Evolutionary conservation across 345 rosid genomes (phyloP), one percentile per base, ranked within the genome.

Genomic region (Gossypium stocksii): DNA sequence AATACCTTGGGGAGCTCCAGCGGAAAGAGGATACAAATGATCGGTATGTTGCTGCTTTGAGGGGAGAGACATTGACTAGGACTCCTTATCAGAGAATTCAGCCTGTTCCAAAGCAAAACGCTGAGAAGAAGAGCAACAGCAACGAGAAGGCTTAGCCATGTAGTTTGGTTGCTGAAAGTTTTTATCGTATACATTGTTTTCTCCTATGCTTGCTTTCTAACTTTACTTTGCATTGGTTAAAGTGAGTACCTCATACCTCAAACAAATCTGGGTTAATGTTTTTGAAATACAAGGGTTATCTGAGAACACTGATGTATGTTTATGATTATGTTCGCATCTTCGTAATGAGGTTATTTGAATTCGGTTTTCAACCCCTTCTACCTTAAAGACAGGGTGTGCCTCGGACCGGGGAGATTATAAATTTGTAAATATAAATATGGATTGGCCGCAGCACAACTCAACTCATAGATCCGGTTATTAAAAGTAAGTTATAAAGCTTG

Each of bases 11-110:
- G 56, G 98, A 94, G 85, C 83, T 94, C 76, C 85, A 92, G 84
- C 85, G 93, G 74, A 94, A 89, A 77, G 92, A 94, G 82, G 90
- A 94, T 75, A 94, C 98, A 9, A 94, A 92, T 54, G 96, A 94
- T 76, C 86, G 97, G 43, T 94, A 94, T 54, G 91, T 91, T 10
- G 98, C 98, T 75, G 98, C 97, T 51, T 71, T 94, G 48, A 86
- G 78, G 72, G 98, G 98, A 62, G 89, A 94, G 87, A 94, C 97
- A 48, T 83, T 94, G 84, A 90, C 90, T 67, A 86, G 98, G 87
- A 94, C 82, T 22, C 94, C 97, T 61, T 88, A 91, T 20, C 87
- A 80, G 76, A 86, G 94, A 84, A 93, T 91, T 77, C 98, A 91
- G 79, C 89, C 93, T 13, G 70, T 91, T 58, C 86, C 85, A 13